Conservation (phyloP, 306 rosid species). For the Gleditsia sinensis region DNA sequence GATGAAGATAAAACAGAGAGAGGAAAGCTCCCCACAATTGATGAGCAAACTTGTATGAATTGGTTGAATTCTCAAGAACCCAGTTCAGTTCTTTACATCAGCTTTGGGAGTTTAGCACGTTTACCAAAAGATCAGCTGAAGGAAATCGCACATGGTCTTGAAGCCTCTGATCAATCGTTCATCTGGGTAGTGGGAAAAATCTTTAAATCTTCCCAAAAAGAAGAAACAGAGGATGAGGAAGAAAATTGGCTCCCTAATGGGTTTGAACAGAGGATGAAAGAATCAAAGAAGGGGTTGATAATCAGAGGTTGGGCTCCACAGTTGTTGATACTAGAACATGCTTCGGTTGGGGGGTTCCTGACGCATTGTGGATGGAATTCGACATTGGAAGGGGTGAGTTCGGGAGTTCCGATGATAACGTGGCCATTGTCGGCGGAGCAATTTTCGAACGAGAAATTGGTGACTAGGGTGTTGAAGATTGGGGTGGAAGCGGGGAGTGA, state of each 20-base stretch:
- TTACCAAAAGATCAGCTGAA: slow-evolving; percentile 42
- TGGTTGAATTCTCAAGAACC: slow-evolving; percentile 60
- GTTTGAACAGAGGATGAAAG: slow-evolving; percentile 55
- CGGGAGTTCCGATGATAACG: slow-evolving; percentile 63
- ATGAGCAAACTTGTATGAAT: slow-evolving; percentile 47
- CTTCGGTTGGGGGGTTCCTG: slow-evolving; percentile 60
- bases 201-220: background rate
- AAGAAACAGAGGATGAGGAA: slow-evolving; percentile 16
- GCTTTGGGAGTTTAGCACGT: slow-evolving; percentile 58
- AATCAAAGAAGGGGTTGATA: slow-evolving; percentile 50
- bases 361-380: slow-evolving; percentile 90
- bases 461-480: slow-evolving; percentile 49
- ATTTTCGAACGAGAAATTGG: slow-evolving; percentile 68
- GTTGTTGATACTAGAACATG: slow-evolving; percentile 60
- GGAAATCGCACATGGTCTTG: slow-evolving; percentile 66
- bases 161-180: slow-evolving; percentile 52
- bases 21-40: slow-evolving; percentile 48
- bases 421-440: slow-evolving; percentile 84
- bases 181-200: slow-evolving; percentile 70
- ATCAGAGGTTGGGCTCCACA: slow-evolving; percentile 77
- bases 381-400: slow-evolving; percentile 53
- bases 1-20: slow-evolving; percentile 45
- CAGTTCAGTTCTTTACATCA: slow-evolving; percentile 56
- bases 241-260: slow-evolving; percentile 38
- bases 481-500: slow-evolving; percentile 65